Base-by-base conservation (phyloP, 1,284 basidiomycete species). In the Leccinum huronense region DNA sequence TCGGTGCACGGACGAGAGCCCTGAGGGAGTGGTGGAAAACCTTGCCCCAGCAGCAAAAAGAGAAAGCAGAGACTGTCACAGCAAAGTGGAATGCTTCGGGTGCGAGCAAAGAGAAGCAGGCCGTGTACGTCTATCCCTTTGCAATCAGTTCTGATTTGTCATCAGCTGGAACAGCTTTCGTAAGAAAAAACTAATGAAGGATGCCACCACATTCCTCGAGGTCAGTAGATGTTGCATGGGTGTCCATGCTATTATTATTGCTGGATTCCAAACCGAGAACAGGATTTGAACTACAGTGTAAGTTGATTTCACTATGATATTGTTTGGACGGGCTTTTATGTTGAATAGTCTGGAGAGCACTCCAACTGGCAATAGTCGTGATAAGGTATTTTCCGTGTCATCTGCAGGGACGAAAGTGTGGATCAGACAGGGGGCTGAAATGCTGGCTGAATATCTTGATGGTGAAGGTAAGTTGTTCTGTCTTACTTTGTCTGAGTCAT, bases 71-170 rank as follows among this genome's bases (percentile, higher is more conserved):
- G 48, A 27, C 51, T 11, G 51, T 27, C 23, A 11, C 51, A 19
- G 19, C 11, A 27, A 53, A 19, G 51, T 53, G 51, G 51, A 53
- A 53, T 53, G 23, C n/a, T 23, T 53, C 23, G 23, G 51, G 51
- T 53, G 51, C 48, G 23, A 53, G 48, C 23, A 53, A 53, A 53
- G 48, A 53, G 23, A 53, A 53, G 48, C 48, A 53, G 48, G 48
- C 48, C 5, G 23, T 16, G 23, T 53, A 53, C n/a, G 23, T 53
- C 48, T 53, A 53, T 27, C 23, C 23, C 27, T 53, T 53, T 53
- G 8, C 23, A 19, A 53, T 19, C 19, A 53, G 9, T 19, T 53
- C 9, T 19, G n/a, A 53, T 23, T 53, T 19, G 27, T 23, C 23
- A 53, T 23, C 48, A 27, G n/a, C n/a, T 16, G n/a, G n/a, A 23